Conservation (phyloP, 331 rosid genomes). For the Rosa hybrid region DNA sequence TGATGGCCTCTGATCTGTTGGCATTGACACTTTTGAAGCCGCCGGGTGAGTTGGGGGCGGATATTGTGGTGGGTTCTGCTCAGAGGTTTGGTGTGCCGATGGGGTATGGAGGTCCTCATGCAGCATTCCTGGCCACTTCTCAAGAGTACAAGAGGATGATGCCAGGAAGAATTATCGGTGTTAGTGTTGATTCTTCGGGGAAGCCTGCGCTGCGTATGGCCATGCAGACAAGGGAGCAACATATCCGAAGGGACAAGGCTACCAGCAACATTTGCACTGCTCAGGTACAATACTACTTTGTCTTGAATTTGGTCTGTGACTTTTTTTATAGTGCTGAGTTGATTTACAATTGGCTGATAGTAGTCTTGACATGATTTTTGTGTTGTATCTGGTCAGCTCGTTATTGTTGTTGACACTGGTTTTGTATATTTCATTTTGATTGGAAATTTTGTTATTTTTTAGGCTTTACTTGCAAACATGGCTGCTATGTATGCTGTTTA, state of each 20-base stretch:
- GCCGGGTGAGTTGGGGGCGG: constrained; percentile 91
- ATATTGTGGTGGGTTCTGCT: constrained; percentile 93
- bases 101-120: constrained; percentile 99
- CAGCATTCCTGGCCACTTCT: constrained; percentile 91
- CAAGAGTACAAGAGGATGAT: constrained; percentile 98
- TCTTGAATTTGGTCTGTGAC: not conserved
- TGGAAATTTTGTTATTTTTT: constrained; percentile 3
- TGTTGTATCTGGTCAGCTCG: not conserved
- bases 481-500: constrained; percentile 98
- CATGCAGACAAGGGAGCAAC: constrained; percentile 97
- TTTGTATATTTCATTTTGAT: not conserved
- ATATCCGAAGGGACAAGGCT: constrained; percentile 95
- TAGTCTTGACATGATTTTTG: not conserved
- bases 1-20: constrained; percentile 84
- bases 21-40: constrained; percentile 89
- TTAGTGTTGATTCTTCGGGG: constrained; percentile 87
- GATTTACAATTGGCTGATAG: not conserved
- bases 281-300: constrained; percentile 53
- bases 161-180: constrained; percentile 93
- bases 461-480: constrained; percentile 98
- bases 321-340: not conserved
- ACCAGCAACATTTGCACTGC: constrained; percentile 98
- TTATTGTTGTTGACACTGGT: not conserved
- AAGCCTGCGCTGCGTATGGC: constrained; percentile 97
- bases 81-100: constrained; percentile 98